phyloP scores from a whole-genome alignment of 495 filamentous ascomycete genomes.

The Pseudomonodictys pantanalensis region DNA sequence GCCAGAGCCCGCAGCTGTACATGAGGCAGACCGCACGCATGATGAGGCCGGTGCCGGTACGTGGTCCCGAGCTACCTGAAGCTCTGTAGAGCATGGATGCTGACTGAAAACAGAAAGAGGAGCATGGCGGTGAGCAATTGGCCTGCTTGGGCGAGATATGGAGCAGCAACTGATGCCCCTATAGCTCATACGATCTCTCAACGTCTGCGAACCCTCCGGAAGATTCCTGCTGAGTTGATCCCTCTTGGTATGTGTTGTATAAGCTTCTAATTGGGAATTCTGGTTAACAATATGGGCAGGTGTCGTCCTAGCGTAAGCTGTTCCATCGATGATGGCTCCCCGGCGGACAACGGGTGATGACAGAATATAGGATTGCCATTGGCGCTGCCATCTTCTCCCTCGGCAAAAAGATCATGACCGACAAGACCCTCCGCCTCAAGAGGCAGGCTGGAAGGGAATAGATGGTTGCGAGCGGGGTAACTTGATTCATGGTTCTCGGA shows the following conservation, averaged over 20 bases:
- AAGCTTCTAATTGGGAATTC: not conserved
- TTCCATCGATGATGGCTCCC: not conserved
- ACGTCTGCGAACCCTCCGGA: conserved; percentile 79
- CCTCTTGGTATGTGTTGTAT: conserved; percentile 71
- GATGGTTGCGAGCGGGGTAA: not conserved
- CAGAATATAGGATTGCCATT: conserved; percentile 56
- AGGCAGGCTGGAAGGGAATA: conserved; percentile 25
- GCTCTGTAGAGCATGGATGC: not conserved
- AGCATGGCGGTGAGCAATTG: conserved; percentile 44
- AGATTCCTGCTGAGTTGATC: conserved; percentile 89
- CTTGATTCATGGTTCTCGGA: not conserved
- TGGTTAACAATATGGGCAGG: conserved; percentile 50
- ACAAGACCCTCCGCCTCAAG: conserved; percentile 85
- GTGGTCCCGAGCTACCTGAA: conserved; percentile 31
- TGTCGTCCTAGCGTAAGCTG: conserved; percentile 71
- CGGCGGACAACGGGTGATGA: not conserved
- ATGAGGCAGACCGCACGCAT: conserved; percentile 57
- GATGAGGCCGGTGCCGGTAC: conserved; percentile 78
- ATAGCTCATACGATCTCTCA: conserved; percentile 96
- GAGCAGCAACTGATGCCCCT: conserved; percentile 14
- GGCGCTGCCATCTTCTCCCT: conserved; percentile 76
- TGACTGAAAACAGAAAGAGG: conserved; percentile 43
- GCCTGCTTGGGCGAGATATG: not conserved
- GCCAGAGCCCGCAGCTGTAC: conserved; percentile 43
- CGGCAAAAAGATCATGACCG: conserved; percentile 72